Base-by-base conservation (phyloP, 2,329 filamentous ascomycete genomes). In the Talaromyces sp. region DNA sequence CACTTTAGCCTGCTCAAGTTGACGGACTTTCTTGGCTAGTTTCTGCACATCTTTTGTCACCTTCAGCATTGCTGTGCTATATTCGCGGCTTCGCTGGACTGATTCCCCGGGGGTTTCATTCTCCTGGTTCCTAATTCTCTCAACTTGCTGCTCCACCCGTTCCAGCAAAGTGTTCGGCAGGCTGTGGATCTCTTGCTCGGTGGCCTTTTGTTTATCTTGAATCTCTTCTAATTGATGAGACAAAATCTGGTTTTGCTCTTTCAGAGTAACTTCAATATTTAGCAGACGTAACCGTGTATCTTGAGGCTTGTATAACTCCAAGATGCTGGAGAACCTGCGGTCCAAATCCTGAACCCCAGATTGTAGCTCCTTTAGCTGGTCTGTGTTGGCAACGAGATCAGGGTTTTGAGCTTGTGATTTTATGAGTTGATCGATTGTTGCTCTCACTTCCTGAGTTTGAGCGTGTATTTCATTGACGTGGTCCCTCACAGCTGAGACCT, bases 61-160 rank as follows among this genome's bases (percentile, higher is more conserved):
- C 38, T 56, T 53, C 21, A 58, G 46, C 27, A 53, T 57, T 43
- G 26, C 52, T 46, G 53, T 51, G 12, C 43, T 46, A 38, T 38
- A 38, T 46, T 17, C 7, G 43, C 21, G 7, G 21, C 52, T 55
- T 56, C 59, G 56, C 26, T 52, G 21, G n/a, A 24, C 26, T n/a
- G 24, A 12, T 10, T 12, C 48, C 26, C 29, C 48, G 17, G 48
- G 11, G 7, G 60, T 12, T 51, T 61, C 54, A 9, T 41, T 50
- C 9, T 63, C n/a, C 24, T 65, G 55, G 12, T 38, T 41, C 14
- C 27, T 52, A 8, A 68, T 55, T 14, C 29, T 56, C 32, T 65
- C 50, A 24, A 68, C 53, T 26, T 61, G 21, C 17, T 55, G 48
- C 6, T 52, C 12, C 6, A 52, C 8, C 14, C 21, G 24, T 29